A percentile compares a stretch with the other conserved stretches of the same genome.
These are phyloP conservation scores for Vanderwaltozyma verrucispora DNA, from an alignment of 805 yeast genomes.

Conservation along the genomic window DNA sequence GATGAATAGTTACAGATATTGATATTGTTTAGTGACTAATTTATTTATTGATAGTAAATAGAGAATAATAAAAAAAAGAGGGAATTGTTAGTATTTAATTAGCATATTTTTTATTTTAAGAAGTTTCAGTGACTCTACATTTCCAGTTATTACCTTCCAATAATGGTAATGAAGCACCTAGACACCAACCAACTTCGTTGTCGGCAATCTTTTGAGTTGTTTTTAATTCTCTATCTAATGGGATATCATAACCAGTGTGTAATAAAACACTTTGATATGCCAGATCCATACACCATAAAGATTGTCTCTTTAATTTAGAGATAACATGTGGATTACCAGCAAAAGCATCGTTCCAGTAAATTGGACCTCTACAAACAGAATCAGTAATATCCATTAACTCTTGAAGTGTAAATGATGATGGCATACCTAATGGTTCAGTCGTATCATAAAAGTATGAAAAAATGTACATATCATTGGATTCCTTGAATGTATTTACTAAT, in stretches of 20 bases:
- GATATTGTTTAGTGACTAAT: too few species aligned
- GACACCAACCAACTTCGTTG: slow-evolving; percentile 96
- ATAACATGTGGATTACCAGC: slow-evolving; percentile 59
- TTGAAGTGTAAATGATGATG: slow-evolving; percentile 71
- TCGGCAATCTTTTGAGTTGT: slow-evolving; percentile 85
- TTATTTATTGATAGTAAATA: too few species aligned
- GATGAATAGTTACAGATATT: too few species aligned
- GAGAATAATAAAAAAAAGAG: too few species aligned
- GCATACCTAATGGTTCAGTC: slow-evolving; percentile 91
- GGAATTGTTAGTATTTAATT: too few species aligned
- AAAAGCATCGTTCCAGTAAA: slow-evolving; percentile 59
- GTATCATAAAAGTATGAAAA: slow-evolving; percentile 95
- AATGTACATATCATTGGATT: slow-evolving; percentile 67
- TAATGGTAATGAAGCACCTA: slow-evolving; percentile 93
- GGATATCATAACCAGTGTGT: slow-evolving; percentile 96
- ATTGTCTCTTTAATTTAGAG: slow-evolving; percentile 58
- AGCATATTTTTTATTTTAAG: neutral
- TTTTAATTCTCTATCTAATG: slow-evolving; percentile 76
- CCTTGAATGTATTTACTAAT: slow-evolving; percentile 62
- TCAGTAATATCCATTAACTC: slow-evolving; percentile 77
- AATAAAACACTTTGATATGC: slow-evolving; percentile 85
- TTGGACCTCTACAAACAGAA: slow-evolving; percentile 77
- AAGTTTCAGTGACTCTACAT: slow-evolving; percentile 31
- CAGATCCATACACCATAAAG: slow-evolving; percentile 90
- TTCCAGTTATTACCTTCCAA: slow-evolving; percentile 69